Evolutionary conservation across 2,329 filamentous ascomycete genomes (phyloP).

Genomic region (Pseudogymnoascus verrucosus): DNA sequence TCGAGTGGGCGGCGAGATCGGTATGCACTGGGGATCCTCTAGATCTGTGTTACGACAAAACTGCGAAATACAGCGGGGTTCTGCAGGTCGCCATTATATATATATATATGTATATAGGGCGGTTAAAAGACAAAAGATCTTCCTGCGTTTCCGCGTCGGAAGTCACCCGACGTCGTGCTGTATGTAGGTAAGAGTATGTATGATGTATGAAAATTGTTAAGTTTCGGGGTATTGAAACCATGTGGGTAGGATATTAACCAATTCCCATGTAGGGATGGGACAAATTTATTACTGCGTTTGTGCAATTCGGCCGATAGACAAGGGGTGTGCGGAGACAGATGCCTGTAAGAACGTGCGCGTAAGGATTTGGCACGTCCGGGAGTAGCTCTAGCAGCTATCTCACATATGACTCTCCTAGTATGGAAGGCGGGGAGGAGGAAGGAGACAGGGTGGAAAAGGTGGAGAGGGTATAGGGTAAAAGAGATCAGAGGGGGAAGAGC

Average conservation of each 20-base stretch:
- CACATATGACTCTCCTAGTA: not conserved
- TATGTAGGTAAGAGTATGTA: not conserved
- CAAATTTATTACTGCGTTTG: not conserved
- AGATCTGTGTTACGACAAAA: not conserved
- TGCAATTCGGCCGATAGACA: not conserved
- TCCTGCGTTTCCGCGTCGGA: not conserved
- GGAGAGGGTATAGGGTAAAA: not conserved
- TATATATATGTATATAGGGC: not conserved
- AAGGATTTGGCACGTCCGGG: not conserved
- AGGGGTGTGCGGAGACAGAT: not conserved
- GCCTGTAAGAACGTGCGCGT: not conserved
- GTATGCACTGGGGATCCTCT: not conserved
- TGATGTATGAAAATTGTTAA: conserved; percentile 1
- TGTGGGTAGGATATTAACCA: not conserved
- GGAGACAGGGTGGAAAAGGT: not conserved
- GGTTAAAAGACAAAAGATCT: not conserved
- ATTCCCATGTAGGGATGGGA: not conserved
- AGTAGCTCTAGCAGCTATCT: not conserved
- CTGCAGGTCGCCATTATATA: not conserved
- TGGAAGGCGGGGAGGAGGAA: not conserved
- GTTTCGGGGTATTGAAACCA: not conserved
- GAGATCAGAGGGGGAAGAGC: not conserved
- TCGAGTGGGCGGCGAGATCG: not conserved
- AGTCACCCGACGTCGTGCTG: not conserved
- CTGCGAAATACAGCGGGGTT: not conserved